A percentile compares a stretch with the other conserved stretches of the same genome.
Conservation (phyloP, 2,329 filamentous ascomycete genomes). For the Ophiocordyceps sinensis region DNA sequence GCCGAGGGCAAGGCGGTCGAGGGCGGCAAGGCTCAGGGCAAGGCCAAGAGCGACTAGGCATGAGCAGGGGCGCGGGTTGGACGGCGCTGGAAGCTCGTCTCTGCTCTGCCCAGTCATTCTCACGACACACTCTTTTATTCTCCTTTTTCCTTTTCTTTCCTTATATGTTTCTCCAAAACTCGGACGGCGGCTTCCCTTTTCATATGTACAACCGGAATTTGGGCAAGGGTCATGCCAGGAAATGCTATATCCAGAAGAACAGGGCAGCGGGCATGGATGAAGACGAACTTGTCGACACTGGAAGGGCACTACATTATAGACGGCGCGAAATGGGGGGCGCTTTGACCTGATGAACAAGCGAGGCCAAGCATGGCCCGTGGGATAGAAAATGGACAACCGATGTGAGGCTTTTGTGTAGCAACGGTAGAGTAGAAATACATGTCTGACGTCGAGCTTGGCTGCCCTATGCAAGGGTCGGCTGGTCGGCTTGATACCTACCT, state of each 20-base stretch:
- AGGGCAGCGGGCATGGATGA: neutral
- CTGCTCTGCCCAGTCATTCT: neutral
- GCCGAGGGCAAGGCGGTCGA: slow-evolving; percentile 9
- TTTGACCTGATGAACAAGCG: no score
- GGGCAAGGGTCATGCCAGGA: neutral
- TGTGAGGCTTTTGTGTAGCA: no score
- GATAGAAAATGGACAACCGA: no score
- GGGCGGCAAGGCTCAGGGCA: neutral
- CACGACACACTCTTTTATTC: neutral
- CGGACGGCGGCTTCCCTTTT: neutral
- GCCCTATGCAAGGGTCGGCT: no score
- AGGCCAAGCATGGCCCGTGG: no score
- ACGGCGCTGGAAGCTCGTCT: neutral
- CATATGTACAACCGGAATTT: neutral
- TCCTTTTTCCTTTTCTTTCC: neutral
- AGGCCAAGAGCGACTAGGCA: neutral
- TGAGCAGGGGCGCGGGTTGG: neutral
- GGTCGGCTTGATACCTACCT: no score
- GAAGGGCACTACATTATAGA: no score
- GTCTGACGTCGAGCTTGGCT: no score
- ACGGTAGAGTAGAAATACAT: no score
- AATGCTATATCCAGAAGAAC: neutral
- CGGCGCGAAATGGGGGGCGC: no score
- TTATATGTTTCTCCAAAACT: neutral
- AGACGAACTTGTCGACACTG: neutral